phyloP scores from a whole-genome alignment of 2,329 filamentous ascomycete species.

The Pestalotiopsis sp. region DNA sequence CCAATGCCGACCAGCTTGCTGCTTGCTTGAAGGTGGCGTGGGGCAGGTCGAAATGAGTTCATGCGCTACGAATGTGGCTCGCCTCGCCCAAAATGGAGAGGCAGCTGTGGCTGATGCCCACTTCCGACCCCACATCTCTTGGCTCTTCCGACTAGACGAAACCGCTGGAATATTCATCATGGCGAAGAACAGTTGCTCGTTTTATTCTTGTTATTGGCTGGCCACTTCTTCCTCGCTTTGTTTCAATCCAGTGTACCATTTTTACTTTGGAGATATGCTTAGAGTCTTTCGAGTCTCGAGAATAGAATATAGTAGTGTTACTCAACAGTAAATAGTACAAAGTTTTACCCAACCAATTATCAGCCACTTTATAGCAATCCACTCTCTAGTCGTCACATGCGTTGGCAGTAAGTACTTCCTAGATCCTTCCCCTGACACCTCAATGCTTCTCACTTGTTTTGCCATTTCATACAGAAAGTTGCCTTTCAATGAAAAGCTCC shows the following conservation, averaged over 20 bases:
- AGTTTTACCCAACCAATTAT: neutral
- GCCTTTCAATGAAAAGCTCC: neutral
- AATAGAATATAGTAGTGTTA: neutral
- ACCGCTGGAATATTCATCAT: neutral
- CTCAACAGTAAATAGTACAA: neutral
- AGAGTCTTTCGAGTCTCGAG: neutral
- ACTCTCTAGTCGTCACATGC: neutral
- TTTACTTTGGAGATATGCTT: neutral
- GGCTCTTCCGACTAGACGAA: neutral
- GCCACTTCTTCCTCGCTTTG: neutral
- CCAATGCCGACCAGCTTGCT: neutral
- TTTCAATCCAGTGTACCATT: neutral
- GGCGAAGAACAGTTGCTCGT: neutral
- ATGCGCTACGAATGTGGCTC: neutral
- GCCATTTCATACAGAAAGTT: neutral
- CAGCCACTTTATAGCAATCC: neutral
- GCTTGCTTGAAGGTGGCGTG: neutral
- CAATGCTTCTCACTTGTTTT: neutral
- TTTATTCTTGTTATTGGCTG: neutral
- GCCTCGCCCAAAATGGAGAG: neutral
- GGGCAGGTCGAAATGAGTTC: neutral
- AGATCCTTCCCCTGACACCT: neutral
- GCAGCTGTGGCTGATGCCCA: neutral
- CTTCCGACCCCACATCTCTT: neutral
- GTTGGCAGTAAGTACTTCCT: neutral